These are phyloP conservation scores for Tetrapisispora iriomotensis DNA, from an alignment of 805 yeast species.

Conservation along the genomic window DNA sequence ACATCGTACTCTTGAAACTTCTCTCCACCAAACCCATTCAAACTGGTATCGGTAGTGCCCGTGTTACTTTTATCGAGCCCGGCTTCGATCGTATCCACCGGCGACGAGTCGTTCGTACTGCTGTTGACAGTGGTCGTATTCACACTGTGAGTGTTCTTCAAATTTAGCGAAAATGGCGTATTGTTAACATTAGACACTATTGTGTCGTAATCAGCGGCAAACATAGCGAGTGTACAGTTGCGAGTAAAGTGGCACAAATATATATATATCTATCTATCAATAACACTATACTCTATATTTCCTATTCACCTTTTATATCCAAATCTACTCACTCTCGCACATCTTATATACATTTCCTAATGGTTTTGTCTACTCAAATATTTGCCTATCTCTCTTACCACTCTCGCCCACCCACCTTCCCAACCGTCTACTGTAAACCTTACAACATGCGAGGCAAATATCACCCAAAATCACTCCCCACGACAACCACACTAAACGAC, in stretches of 20 bases:
- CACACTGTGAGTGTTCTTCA: background rate
- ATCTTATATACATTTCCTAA: no score
- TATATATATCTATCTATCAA: background rate
- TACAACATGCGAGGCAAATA: no score
- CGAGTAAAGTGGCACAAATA: background rate
- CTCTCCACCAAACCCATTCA: background rate
- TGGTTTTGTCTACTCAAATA: no score
- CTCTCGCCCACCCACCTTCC: no score
- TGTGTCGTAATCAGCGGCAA: conserved; percentile 1
- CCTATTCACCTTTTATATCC: no score
- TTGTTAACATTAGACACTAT: background rate
- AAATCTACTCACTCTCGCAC: no score
- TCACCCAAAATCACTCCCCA: no score
- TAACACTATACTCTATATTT: no score
- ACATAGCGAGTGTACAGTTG: background rate
- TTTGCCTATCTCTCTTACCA: no score
- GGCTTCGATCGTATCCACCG: conserved; percentile 1
- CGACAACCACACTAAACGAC: no score
- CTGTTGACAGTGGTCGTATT: background rate
- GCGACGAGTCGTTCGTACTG: conserved; percentile 5
- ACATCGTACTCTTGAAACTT: conserved; percentile 1
- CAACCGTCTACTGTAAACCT: no score
- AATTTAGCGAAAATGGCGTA: conserved; percentile 4
- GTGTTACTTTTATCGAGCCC: background rate
- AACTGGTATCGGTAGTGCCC: background rate